These are phyloP conservation scores for Petasospora rhodanensis DNA, from an alignment of 1,139 yeast genomes.

Conservation along the genomic window DNA sequence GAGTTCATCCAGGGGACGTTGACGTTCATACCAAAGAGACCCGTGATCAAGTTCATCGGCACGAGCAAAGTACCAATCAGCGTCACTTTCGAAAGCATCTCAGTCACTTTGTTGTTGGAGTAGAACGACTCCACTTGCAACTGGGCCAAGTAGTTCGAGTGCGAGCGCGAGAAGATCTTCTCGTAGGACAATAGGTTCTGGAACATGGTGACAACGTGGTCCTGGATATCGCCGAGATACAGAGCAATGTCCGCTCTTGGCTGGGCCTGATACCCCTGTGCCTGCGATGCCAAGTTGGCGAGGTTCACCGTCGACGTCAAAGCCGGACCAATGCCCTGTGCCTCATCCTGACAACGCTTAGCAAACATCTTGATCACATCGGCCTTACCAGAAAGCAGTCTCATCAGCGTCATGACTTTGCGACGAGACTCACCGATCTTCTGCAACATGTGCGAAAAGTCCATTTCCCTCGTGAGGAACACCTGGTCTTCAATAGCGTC, in stretches of 20 bases:
- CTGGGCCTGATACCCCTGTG: slow-evolving; percentile 37
- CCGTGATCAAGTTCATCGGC: slow-evolving; percentile 87
- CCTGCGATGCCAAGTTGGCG: slow-evolving; percentile 26
- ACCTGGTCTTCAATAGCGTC: slow-evolving; percentile 89
- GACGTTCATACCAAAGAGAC: slow-evolving; percentile 96
- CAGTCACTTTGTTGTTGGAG: slow-evolving; percentile 79
- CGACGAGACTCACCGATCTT: slow-evolving; percentile 86
- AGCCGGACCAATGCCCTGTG: slow-evolving; percentile 33
- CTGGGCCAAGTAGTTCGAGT: slow-evolving; percentile 89
- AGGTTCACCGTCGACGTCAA: slow-evolving; percentile 33
- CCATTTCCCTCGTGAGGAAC: slow-evolving; percentile 55
- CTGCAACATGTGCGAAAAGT: slow-evolving; percentile 68
- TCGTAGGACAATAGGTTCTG: slow-evolving; percentile 87
- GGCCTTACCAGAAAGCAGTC: slow-evolving; percentile 89
- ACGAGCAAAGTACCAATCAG: slow-evolving; percentile 85
- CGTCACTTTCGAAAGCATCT: slow-evolving; percentile 84
- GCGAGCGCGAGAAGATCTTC: slow-evolving; percentile 88
- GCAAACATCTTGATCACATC: slow-evolving; percentile 98
- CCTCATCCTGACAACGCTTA: slow-evolving; percentile 81
- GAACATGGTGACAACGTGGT: slow-evolving; percentile 94
- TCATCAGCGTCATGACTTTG: slow-evolving; percentile 87
- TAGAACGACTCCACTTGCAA: slow-evolving; percentile 88
- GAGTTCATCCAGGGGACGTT: slow-evolving; percentile 67
- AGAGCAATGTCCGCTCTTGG: slow-evolving; percentile 82
- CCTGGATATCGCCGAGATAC: slow-evolving; percentile 95